phyloP scores from a whole-genome alignment of 1,284 basidiomycete genomes.

The Schizophyllum amplum region DNA sequence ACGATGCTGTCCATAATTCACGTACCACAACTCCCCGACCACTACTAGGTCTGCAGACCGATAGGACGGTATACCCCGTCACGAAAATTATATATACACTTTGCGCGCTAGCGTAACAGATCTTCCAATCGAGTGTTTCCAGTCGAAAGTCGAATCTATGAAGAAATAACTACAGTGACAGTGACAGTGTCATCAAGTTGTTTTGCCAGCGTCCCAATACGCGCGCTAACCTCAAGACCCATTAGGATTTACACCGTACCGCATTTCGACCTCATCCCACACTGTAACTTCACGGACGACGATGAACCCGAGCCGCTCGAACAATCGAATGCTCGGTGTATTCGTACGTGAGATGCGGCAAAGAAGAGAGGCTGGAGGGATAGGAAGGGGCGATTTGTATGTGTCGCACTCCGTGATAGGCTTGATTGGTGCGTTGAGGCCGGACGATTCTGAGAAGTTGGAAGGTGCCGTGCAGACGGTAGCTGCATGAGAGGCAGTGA shows the following conservation, averaged over 20 bases:
- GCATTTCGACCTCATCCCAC: slow-evolving; percentile 72
- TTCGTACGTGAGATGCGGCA: slow-evolving; percentile 52
- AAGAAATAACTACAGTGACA: too few species aligned
- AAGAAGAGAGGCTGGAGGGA: slow-evolving; percentile 36
- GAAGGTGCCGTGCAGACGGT: background rate
- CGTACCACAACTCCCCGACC: background rate
- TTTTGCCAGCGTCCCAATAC: too few species aligned
- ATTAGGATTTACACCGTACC: slow-evolving; percentile 14
- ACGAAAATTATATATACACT: background rate
- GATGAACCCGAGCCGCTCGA: slow-evolving; percentile 61
- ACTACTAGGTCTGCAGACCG: background rate
- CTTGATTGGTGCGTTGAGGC: too few species aligned
- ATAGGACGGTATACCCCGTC: background rate
- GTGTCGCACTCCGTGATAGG: too few species aligned
- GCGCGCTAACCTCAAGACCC: too few species aligned
- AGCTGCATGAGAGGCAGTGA: slow-evolving; percentile 3
- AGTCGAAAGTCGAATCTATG: too few species aligned
- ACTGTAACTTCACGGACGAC: slow-evolving; percentile 60
- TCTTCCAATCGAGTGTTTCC: too few species aligned
- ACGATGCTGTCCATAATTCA: background rate
- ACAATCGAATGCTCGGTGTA: slow-evolving; percentile 49
- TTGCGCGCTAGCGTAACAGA: background rate
- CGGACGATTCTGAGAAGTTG: too few species aligned
- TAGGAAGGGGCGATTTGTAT: slow-evolving; percentile 18
- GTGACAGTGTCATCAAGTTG: too few species aligned